A percentile compares a stretch with the other conserved stretches of the same genome.
These are phyloP conservation scores for Pythium scleroteichum DNA, from an alignment of 352 stramenopile genomes.

Conservation along the genomic window DNA sequence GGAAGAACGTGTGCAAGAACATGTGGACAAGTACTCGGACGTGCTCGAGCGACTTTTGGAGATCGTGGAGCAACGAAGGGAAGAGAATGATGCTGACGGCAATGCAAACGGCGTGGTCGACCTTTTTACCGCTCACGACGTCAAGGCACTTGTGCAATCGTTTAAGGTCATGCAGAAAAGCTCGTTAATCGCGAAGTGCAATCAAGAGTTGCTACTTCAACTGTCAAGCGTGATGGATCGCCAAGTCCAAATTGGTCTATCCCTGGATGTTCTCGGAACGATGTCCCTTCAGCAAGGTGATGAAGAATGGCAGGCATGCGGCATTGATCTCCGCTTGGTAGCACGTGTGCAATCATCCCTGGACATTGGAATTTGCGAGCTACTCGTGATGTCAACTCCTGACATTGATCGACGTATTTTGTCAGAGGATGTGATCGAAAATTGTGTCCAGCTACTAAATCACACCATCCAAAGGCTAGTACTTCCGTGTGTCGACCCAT, in stretches of 20 bases:
- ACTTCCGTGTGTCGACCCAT: slow-evolving; percentile 71
- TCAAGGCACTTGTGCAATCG: slow-evolving; percentile 64
- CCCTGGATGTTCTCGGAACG: slow-evolving; percentile 32
- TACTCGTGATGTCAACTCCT: slow-evolving; percentile 70
- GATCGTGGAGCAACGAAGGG: slow-evolving; percentile 33
- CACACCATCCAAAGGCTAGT: slow-evolving; percentile 58
- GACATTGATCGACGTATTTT: slow-evolving; percentile 71
- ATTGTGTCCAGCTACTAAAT: slow-evolving; percentile 70
- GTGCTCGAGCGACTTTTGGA: slow-evolving; percentile 47
- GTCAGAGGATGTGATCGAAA: slow-evolving; percentile 83
- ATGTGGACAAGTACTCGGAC: slow-evolving; percentile 68
- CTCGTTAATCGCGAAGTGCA: slow-evolving; percentile 53
- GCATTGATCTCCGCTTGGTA: slow-evolving; percentile 41
- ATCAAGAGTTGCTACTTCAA: slow-evolving; percentile 52
- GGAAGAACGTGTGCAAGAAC: slow-evolving; percentile 53
- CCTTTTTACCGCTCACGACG: slow-evolving; percentile 48
- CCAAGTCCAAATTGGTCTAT: slow-evolving; percentile 46
- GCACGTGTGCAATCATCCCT: slow-evolving; percentile 42
- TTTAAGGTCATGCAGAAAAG: slow-evolving; percentile 74
- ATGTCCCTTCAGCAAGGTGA: slow-evolving; percentile 36
- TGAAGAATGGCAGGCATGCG: slow-evolving; percentile 35
- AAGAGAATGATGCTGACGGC: slow-evolving; percentile 25
- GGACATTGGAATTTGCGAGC: slow-evolving; percentile 70
- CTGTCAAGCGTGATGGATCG: slow-evolving; percentile 58
- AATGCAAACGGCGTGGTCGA: slow-evolving; percentile 38